These are phyloP conservation scores for Gossypium lobatum DNA, from an alignment of 441 rosid genomes.

Conservation along the genomic window DNA sequence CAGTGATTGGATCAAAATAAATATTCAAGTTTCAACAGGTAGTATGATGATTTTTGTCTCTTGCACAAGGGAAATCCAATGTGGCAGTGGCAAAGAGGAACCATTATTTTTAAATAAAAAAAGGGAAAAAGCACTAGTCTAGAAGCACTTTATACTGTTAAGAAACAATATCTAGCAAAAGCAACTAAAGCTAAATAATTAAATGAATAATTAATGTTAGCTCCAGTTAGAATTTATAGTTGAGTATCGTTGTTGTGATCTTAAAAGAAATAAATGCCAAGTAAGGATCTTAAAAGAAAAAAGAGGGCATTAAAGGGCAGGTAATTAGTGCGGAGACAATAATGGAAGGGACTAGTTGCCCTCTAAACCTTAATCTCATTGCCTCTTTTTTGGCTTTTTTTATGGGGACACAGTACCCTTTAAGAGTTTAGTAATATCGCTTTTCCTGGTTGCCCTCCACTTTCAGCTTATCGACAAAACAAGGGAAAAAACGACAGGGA, in stretches of 20 bases:
- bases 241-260: no score
- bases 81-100: neutral
- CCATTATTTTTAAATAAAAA: neutral
- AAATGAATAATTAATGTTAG: no score
- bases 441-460: neutral
- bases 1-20: neutral
- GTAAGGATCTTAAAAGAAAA: no score
- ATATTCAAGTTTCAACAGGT: neutral
- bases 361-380: neutral
- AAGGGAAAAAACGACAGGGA: neutral
- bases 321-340: neutral
- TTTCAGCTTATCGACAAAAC: constrained; percentile 1
- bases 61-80: neutral
- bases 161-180: no score
- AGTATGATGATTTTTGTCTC: neutral
- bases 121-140: neutral
- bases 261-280: no score
- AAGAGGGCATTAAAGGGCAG: no score
- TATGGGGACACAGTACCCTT: neutral
- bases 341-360: neutral
- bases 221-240: neutral
- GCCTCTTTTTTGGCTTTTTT: constrained; percentile 5
- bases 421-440: neutral
- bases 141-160: neutral
- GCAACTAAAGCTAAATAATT: neutral